Percentiles rank a stretch among this genome's conserved stretches.
These are phyloP conservation scores for Corynascus novoguineensis DNA, from an alignment of 495 filamentous ascomycete species.

Conservation along the genomic window DNA sequence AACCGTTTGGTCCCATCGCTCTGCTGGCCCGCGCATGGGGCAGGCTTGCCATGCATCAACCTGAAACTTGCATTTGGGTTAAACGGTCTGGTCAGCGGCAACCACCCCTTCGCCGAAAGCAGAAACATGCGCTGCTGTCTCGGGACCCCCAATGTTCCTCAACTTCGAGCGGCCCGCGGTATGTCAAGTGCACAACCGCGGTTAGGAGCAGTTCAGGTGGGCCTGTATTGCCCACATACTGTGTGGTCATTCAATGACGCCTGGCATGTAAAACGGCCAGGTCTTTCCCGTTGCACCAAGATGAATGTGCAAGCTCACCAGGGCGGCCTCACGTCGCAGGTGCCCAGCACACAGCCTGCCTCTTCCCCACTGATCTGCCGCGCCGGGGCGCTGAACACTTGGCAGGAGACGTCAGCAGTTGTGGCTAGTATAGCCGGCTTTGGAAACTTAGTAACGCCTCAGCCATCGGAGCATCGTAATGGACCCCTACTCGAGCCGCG, in stretches of 20 bases:
- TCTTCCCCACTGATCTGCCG: slow-evolving; percentile 19
- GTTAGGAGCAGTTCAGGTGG: background rate
- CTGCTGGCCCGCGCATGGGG: background rate
- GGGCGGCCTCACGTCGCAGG: slow-evolving; percentile 2
- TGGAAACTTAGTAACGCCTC: background rate
- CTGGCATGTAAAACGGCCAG: too few species aligned
- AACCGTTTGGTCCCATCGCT: background rate
- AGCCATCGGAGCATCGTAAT: background rate
- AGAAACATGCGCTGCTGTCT: background rate
- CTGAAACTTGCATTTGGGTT: slow-evolving; percentile 3
- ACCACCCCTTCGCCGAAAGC: slow-evolving; percentile 13
- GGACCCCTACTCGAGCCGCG: background rate
- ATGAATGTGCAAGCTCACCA: background rate
- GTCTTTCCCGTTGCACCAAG: background rate
- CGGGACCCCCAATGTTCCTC: background rate
- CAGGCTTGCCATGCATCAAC: slow-evolving; percentile 5
- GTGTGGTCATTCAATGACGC: too few species aligned
- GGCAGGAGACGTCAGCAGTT: slow-evolving; percentile 14
- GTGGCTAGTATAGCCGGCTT: slow-evolving; percentile 3
- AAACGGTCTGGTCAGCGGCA: too few species aligned
- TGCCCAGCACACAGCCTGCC: slow-evolving; percentile 7
- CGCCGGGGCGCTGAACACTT: slow-evolving; percentile 1
- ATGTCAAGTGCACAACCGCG: background rate
- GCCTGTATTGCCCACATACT: too few species aligned
- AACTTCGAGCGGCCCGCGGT: background rate